Conservation (phyloP, 1,284 basidiomycete genomes). For the Ganoderma lucidum region DNA sequence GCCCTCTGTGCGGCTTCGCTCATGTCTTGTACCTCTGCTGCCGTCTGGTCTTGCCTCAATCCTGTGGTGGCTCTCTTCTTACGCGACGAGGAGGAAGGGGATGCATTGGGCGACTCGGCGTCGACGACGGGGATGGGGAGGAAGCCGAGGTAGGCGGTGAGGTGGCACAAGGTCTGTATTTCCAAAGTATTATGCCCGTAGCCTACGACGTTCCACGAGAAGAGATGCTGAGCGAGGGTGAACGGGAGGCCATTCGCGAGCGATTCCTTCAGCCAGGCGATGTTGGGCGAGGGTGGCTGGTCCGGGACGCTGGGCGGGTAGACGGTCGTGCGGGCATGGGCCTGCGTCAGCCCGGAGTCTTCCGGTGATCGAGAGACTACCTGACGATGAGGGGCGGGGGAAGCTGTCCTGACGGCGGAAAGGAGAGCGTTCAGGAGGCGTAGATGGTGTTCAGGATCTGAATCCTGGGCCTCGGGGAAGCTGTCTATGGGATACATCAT, state of each 20-base stretch:
- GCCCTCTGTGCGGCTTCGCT: conserved; percentile 36
- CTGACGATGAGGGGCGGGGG: conserved; percentile 22
- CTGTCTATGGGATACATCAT: conserved; percentile 13
- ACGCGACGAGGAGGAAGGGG: background rate
- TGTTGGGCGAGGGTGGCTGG: conserved; percentile 33
- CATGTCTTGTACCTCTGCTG: conserved; percentile 20
- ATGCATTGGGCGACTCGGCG: background rate
- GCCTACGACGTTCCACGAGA: conserved; percentile 31
- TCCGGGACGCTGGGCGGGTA: conserved; percentile 16
- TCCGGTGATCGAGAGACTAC: background rate
- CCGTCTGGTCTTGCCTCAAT: background rate
- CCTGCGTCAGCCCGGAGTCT: conserved; percentile 12
- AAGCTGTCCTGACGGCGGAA: conserved; percentile 41
- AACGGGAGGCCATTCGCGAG: conserved; percentile 36
- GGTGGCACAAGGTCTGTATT: conserved; percentile 23
- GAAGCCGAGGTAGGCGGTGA: conserved; percentile 32
- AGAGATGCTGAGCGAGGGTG: conserved; percentile 31
- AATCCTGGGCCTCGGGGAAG: conserved; percentile 11
- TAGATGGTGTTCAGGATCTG: conserved; percentile 12
- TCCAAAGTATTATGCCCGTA: conserved; percentile 36
- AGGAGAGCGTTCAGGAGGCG: conserved; percentile 35
- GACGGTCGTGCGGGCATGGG: conserved; percentile 13
- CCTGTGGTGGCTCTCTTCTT: background rate
- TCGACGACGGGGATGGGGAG: conserved; percentile 21
- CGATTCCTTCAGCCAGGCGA: conserved; percentile 37